Evolutionary conservation across 768 basidiomycete genomes (phyloP).

Genomic region (Hortiboletus flavorubellus): DNA sequence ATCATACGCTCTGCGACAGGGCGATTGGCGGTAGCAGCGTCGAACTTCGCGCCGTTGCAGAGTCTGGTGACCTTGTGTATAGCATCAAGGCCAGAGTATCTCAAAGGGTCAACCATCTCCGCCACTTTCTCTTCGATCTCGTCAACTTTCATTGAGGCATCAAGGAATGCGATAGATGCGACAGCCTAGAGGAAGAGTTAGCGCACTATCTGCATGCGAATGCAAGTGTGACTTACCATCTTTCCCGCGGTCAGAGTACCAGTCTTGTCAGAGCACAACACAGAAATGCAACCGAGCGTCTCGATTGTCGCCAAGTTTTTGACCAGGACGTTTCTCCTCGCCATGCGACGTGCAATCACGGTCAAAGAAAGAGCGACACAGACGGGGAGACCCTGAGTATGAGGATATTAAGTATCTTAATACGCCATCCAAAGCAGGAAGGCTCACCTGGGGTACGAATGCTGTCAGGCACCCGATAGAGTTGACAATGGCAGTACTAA

Average conservation of each 20-base stretch:
- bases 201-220: not conserved
- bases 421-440: not conserved
- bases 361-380: conserved; percentile 53
- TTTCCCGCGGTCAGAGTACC: conserved; percentile 49
- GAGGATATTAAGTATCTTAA: not conserved
- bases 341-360: conserved; percentile 46
- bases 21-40: conserved; percentile 24
- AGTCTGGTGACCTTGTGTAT: conserved; percentile 45
- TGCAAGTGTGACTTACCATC: conserved; percentile 35
- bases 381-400: conserved; percentile 35
- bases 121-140: conserved; percentile 19
- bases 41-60: conserved; percentile 57
- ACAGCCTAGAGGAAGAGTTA: conserved; percentile 31
- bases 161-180: conserved; percentile 39
- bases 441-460: conserved; percentile 39
- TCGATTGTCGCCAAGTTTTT: conserved; percentile 54
- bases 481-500: conserved; percentile 36
- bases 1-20: conserved; percentile 34
- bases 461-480: conserved; percentile 40
- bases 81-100: conserved; percentile 24
- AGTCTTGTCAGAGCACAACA: conserved; percentile 54
- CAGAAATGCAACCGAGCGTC: conserved; percentile 49
- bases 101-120: conserved; percentile 4
- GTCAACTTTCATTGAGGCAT: conserved; percentile 19
- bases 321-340: conserved; percentile 44